Conservation (phyloP, 805 yeast genomes). For the Yarrowia sp. region DNA sequence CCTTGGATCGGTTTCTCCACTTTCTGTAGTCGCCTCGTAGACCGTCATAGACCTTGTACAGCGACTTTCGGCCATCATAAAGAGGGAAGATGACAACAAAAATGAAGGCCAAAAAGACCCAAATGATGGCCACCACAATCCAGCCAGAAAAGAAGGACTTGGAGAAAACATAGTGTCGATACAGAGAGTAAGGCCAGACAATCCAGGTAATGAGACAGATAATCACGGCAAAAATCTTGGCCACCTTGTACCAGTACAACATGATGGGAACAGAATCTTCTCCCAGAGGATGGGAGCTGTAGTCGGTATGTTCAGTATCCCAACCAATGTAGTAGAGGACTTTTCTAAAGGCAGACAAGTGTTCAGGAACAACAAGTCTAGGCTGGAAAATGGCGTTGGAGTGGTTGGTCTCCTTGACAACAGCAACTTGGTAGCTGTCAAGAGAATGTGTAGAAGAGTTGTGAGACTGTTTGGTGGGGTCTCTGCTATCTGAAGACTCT, state of each 20-base stretch:
- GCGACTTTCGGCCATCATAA: constrained; percentile 44
- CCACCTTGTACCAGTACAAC: constrained; percentile 28
- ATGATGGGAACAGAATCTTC: constrained; percentile 27
- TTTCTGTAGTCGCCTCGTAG: not conserved
- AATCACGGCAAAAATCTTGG: constrained; percentile 25
- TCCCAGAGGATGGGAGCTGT: constrained; percentile 25
- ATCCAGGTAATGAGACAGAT: constrained; percentile 56
- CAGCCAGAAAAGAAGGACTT: constrained; percentile 74
- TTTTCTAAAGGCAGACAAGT: not conserved
- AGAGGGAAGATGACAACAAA: constrained; percentile 44
- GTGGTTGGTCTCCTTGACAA: not conserved
- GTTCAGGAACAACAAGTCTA: not conserved
- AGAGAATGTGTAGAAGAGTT: not conserved
- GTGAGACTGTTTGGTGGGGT: not conserved
- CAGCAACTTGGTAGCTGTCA: not conserved
- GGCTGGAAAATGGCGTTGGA: constrained; percentile 6
- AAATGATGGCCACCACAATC: constrained; percentile 69
- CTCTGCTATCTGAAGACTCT: not conserved
- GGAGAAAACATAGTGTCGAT: constrained; percentile 63
- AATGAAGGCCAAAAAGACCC: constrained; percentile 55
- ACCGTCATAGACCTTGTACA: not conserved
- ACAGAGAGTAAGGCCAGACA: constrained; percentile 85
- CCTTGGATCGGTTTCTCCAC: not conserved
- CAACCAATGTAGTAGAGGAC: constrained; percentile 26
- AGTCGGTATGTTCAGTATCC: constrained; percentile 15